Conservation (phyloP, 2,329 filamentous ascomycete genomes). For the Boeremia lycopersici region DNA sequence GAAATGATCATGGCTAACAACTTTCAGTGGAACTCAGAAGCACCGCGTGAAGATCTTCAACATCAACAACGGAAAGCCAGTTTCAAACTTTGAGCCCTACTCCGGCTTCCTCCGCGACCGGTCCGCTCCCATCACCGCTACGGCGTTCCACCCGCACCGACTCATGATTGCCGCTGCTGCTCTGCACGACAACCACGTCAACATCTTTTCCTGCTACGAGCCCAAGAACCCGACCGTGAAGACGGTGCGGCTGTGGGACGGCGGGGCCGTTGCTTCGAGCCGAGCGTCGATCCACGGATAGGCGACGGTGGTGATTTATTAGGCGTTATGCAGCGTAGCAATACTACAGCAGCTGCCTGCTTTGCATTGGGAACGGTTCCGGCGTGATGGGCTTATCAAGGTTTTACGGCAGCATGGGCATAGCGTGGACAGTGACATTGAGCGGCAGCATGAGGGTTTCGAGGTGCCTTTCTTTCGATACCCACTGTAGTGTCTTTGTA, state of each 20-base stretch:
- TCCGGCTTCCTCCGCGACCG: slow-evolving; percentile 85
- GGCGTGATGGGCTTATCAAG: slow-evolving; percentile 4
- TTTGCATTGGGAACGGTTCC: slow-evolving; percentile 8
- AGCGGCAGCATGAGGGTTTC: slow-evolving; percentile 10
- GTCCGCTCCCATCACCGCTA: slow-evolving; percentile 81
- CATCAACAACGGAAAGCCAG: slow-evolving; percentile 72
- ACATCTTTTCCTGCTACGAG: slow-evolving; percentile 69
- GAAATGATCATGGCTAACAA: slow-evolving; percentile 12
- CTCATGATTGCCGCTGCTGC: slow-evolving; percentile 90
- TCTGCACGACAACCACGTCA: slow-evolving; percentile 86
- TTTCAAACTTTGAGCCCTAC: slow-evolving; percentile 88
- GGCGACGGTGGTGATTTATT: background rate
- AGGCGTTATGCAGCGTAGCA: background rate
- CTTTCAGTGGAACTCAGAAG: slow-evolving; percentile 77
- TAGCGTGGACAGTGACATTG: slow-evolving; percentile 14
- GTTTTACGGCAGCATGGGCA: slow-evolving; percentile 7
- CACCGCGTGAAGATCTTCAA: slow-evolving; percentile 94
- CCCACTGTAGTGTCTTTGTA: slow-evolving; percentile 17
- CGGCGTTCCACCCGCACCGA: slow-evolving; percentile 92
- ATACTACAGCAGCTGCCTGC: background rate
- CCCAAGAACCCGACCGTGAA: slow-evolving; percentile 30
- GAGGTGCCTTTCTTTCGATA: slow-evolving; percentile 9
- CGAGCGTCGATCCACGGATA: slow-evolving; percentile 22
- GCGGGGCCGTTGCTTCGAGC: slow-evolving; percentile 25
- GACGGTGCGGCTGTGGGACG: slow-evolving; percentile 45